A percentile compares a stretch with the other conserved stretches of the same genome.
phyloP scores from a whole-genome alignment of 345 rosid genomes.

The Heritiera littoralis region DNA sequence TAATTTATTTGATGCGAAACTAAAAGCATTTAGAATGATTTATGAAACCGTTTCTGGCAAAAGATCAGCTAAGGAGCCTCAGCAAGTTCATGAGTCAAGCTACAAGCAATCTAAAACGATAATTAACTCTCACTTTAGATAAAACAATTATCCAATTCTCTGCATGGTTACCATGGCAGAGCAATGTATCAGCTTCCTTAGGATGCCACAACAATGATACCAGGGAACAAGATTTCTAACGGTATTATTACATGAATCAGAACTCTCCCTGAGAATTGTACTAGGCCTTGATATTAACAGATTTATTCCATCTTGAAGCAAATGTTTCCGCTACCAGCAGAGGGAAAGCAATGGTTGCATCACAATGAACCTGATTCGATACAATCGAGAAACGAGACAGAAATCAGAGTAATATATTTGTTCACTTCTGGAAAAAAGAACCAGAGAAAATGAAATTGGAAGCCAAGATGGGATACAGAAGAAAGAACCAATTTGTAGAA shows the following conservation, averaged over 20 bases:
- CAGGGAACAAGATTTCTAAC: background rate
- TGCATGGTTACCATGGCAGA: background rate
- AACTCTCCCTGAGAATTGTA: background rate
- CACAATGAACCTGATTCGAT: constrained; percentile 74
- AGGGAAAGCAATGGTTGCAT: constrained; percentile 96
- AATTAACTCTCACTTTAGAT: background rate
- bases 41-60: background rate
- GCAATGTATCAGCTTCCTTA: background rate
- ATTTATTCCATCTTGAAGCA: constrained; percentile 51
- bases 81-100: background rate
- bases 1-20: no score
- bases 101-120: background rate
- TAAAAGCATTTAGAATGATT: no score
- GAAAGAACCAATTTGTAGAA: background rate
- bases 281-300: constrained; percentile 16
- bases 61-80: background rate
- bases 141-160: background rate
- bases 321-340: constrained; percentile 91
- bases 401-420: background rate
- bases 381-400: background rate
- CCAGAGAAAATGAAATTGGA: background rate
- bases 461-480: background rate
- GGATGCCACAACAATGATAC: background rate
- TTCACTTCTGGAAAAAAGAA: background rate
- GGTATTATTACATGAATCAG: background rate